phyloP scores from a whole-genome alignment of 805 yeast species.

The Jamesozyma lodderae region DNA sequence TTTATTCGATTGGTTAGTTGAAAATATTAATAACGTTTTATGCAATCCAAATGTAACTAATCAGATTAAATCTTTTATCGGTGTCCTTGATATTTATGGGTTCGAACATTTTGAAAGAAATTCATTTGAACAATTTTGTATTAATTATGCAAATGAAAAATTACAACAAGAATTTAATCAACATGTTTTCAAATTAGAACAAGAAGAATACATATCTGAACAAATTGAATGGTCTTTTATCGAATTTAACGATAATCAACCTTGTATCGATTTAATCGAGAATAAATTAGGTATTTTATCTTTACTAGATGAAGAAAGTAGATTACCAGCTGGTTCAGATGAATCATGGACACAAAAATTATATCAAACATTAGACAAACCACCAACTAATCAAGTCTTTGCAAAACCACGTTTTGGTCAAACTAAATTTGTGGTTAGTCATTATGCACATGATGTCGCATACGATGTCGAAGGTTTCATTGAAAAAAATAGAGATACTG shows the following conservation, averaged over 20 bases:
- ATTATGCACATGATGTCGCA: constrained; percentile 89
- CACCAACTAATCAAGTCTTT: constrained; percentile 67
- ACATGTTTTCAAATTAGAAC: constrained; percentile 94
- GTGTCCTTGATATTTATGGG: constrained; percentile 95
- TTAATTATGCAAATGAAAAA: constrained; percentile 93
- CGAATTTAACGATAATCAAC: constrained; percentile 93
- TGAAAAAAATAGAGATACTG: constrained; percentile 95
- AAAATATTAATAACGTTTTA: constrained; percentile 69
- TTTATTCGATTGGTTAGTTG: constrained; percentile 90
- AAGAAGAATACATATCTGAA: constrained; percentile 87
- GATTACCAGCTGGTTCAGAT: constrained; percentile 89
- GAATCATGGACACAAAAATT: constrained; percentile 87
- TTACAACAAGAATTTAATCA: constrained; percentile 95
- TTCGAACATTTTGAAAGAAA: constrained; percentile 92
- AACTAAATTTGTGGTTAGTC: constrained; percentile 80
- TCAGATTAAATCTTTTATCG: constrained; percentile 67
- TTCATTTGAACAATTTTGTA: constrained; percentile 95
- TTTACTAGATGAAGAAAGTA: constrained; percentile 86
- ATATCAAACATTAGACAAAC: constrained; percentile 74
- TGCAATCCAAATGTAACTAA: constrained; percentile 62
- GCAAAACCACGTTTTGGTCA: constrained; percentile 93
- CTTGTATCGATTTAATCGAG: constrained; percentile 89
- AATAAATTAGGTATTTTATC: constrained; percentile 80
- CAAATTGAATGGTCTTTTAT: constrained; percentile 95
- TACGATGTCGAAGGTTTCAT: constrained; percentile 91